These are phyloP conservation scores for Cercospora zeae-maydis DNA, from an alignment of 2,329 filamentous ascomycete species.

Conservation along the genomic window DNA sequence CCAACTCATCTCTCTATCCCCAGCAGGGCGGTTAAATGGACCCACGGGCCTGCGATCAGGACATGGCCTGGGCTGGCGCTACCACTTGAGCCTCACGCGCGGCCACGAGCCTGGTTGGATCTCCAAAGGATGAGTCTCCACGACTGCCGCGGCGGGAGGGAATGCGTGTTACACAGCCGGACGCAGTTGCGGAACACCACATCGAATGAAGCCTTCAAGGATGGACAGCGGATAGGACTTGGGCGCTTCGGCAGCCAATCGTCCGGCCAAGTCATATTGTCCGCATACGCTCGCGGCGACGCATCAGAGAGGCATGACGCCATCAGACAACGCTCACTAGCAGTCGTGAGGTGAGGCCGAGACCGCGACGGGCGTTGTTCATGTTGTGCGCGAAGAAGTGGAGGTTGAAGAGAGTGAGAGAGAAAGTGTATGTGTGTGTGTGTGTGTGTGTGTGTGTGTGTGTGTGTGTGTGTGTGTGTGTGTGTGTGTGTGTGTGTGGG, in stretches of 20 bases:
- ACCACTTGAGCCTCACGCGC: constrained; percentile 28
- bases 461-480: background rate
- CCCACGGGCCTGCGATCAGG: constrained; percentile 23
- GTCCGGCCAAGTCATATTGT: background rate
- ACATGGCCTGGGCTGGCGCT: constrained; percentile 34
- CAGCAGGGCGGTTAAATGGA: constrained; percentile 31
- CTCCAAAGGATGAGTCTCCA: constrained; percentile 17
- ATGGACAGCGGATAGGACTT: constrained; percentile 14
- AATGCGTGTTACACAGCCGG: constrained; percentile 14
- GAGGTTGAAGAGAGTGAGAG: background rate
- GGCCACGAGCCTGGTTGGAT: constrained; percentile 22
- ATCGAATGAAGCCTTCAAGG: constrained; percentile 12
- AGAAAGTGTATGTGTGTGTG: too few relatives aligned
- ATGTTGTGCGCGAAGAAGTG: background rate
- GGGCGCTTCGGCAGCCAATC: constrained; percentile 23
- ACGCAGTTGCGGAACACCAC: constrained; percentile 5
- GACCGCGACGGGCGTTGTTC: background rate
- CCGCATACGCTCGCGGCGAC: background rate
- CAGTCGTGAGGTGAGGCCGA: background rate
- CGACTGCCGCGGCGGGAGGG: constrained; percentile 8
- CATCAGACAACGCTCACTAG: background rate
- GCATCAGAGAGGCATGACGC: background rate
- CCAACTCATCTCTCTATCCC: constrained; percentile 22
- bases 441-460: background rate
- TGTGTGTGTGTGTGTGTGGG: background rate